These are phyloP conservation scores for Pyrus hybrid DNA, from an alignment of 331 rosid genomes.

Conservation along the genomic window DNA sequence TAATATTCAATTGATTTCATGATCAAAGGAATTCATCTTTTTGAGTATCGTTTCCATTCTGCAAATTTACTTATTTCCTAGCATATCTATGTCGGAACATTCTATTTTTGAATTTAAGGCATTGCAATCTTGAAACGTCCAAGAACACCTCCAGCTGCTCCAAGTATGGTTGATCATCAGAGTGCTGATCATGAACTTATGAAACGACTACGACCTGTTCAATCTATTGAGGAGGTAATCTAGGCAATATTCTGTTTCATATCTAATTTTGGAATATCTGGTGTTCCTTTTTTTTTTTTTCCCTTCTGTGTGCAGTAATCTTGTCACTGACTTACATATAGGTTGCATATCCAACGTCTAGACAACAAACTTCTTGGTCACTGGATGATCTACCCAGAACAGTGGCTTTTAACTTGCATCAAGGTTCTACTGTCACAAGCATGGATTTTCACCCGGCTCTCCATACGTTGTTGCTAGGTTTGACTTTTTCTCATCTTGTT, in stretches of 20 bases:
- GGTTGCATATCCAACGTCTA: slow-evolving; percentile 58
- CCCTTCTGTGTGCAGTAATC: neutral
- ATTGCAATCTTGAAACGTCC: slow-evolving; percentile 68
- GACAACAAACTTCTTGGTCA: slow-evolving; percentile 65
- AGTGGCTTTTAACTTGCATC: slow-evolving; percentile 60
- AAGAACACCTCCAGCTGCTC: slow-evolving; percentile 57
- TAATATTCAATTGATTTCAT: neutral
- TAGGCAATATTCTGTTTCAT: neutral
- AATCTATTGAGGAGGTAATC: slow-evolving; percentile 66
- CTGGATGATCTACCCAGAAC: slow-evolving; percentile 70
- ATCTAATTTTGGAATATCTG: neutral
- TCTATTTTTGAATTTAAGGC: slow-evolving; percentile 21
- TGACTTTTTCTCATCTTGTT: slow-evolving; percentile 6
- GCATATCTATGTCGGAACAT: slow-evolving; percentile 7
- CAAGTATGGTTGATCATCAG: slow-evolving; percentile 64
- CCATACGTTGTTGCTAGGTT: slow-evolving; percentile 72
- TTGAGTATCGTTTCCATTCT: neutral
- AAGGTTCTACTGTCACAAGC: slow-evolving; percentile 81
- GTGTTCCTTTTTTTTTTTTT: neutral
- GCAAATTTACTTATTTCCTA: slow-evolving; percentile 2
- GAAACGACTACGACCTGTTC: slow-evolving; percentile 60
- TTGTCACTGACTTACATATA: slow-evolving; percentile 21
- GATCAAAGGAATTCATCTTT: neutral
- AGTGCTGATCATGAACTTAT: slow-evolving; percentile 65
- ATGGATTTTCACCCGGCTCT: slow-evolving; percentile 91